These are phyloP conservation scores for Allium cepa DNA, from an alignment of 106 monocot genomes.

Conservation along the genomic window DNA sequence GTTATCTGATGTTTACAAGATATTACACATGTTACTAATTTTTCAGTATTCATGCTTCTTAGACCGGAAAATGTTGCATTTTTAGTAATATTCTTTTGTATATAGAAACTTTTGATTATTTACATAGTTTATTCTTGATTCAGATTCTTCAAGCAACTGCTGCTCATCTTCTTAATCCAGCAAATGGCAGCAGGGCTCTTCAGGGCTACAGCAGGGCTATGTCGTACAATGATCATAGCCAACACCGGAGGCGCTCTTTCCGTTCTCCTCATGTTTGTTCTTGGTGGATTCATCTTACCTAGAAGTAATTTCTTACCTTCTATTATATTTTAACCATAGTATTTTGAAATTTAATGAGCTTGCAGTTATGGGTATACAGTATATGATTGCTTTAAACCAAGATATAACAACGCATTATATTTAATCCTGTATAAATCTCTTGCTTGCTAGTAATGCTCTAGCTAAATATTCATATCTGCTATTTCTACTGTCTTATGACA, in stretches of 20 bases:
- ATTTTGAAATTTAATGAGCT: neutral
- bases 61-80: neutral
- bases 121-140: neutral
- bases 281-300: constrained; percentile 68
- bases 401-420: no score
- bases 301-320: constrained; percentile 30
- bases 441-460: neutral
- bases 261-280: constrained; percentile 42
- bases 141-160: constrained; percentile 76
- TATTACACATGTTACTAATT: neutral
- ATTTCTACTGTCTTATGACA: constrained; percentile 16
- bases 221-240: constrained; percentile 50
- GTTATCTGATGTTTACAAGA: neutral
- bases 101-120: neutral
- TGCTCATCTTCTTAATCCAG: constrained; percentile 46
- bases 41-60: neutral
- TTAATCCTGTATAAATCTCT: no score
- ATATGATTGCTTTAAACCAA: no score
- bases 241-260: constrained; percentile 48
- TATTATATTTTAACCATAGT: neutral
- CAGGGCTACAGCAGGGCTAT: constrained; percentile 34
- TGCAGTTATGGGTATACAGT: no score
- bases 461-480: neutral
- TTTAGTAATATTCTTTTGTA: neutral
- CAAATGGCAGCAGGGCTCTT: constrained; percentile 76